A percentile compares a stretch with the other conserved stretches of the same genome.
Evolutionary conservation across 306 rosid genomes (phyloP).

Genomic region (Casuarina equisetifolia): DNA sequence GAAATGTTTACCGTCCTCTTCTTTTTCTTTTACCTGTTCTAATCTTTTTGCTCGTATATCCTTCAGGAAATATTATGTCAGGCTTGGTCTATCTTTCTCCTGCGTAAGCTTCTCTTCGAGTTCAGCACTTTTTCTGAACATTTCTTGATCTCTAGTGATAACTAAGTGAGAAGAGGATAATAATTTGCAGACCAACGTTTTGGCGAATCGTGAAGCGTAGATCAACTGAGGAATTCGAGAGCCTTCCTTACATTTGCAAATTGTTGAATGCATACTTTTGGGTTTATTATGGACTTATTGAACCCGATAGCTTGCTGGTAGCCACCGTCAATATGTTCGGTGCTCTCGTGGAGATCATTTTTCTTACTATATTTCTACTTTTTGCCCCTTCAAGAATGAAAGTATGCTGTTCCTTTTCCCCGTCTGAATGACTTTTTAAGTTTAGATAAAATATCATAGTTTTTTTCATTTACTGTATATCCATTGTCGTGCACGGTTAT

Average conservation of each 20-base stretch:
- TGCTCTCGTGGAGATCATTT: constrained; percentile 31
- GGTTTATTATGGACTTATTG: constrained; percentile 34
- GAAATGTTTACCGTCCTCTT: neutral
- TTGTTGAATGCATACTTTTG: constrained; percentile 40
- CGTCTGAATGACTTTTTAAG: neutral
- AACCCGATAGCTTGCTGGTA: constrained; percentile 3
- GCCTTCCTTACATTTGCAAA: constrained; percentile 49
- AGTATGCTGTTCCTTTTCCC: constrained; percentile 8
- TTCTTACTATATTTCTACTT: constrained; percentile 30
- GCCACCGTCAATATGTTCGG: constrained; percentile 49
- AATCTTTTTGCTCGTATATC: neutral
- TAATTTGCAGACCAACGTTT: constrained; percentile 28
- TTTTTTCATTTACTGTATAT: too few species aligned
- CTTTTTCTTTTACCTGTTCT: neutral
- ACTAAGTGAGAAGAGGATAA: neutral
- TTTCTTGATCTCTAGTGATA: neutral
- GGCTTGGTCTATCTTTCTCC: constrained; percentile 45
- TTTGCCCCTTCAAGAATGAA: constrained; percentile 36
- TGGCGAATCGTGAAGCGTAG: constrained; percentile 35
- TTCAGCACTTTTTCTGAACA: neutral
- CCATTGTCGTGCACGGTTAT: neutral
- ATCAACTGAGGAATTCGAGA: constrained; percentile 45
- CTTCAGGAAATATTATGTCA: constrained; percentile 44
- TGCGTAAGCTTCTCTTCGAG: constrained; percentile 6
- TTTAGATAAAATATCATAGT: neutral